These are phyloP conservation scores for Carex pumila DNA, from an alignment of 176 grass and related monocot genomes.

Conservation along the genomic window DNA sequence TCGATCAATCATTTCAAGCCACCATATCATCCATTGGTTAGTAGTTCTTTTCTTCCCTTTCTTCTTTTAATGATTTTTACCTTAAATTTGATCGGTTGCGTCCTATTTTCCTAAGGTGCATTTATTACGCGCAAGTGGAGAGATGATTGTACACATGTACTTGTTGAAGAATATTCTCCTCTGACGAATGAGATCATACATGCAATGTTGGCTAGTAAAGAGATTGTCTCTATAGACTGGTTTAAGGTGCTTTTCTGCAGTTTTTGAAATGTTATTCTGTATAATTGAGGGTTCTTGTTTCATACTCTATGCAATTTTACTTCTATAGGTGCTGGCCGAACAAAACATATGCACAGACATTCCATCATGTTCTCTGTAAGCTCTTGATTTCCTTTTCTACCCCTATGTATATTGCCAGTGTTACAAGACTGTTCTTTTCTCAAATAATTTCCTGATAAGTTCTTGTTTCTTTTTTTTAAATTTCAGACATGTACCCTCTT, in stretches of 20 bases:
- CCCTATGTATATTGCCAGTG: neutral
- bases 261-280: neutral
- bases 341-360: constrained; percentile 61
- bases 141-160: constrained; percentile 71
- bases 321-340: constrained; percentile 48
- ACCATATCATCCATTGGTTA: constrained; percentile 72
- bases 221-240: constrained; percentile 60
- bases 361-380: constrained; percentile 74
- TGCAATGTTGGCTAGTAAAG: constrained; percentile 65
- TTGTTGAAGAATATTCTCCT: constrained; percentile 67
- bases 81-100: neutral
- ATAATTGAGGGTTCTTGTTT: constrained; percentile 10
- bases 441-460: neutral
- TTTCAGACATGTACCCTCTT: constrained; percentile 62
- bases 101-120: constrained; percentile 40
- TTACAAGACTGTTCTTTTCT: neutral
- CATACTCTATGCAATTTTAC: constrained; percentile 21
- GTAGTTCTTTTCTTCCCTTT: constrained; percentile 20
- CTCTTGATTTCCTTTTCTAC: neutral
- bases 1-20: constrained; percentile 49
- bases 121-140: constrained; percentile 65
- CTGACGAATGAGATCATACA: constrained; percentile 65
- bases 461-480: neutral
- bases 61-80: neutral
- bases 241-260: constrained; percentile 45